Conservation (phyloP, 345 rosid genomes). For the Aurinia saxatilis region DNA sequence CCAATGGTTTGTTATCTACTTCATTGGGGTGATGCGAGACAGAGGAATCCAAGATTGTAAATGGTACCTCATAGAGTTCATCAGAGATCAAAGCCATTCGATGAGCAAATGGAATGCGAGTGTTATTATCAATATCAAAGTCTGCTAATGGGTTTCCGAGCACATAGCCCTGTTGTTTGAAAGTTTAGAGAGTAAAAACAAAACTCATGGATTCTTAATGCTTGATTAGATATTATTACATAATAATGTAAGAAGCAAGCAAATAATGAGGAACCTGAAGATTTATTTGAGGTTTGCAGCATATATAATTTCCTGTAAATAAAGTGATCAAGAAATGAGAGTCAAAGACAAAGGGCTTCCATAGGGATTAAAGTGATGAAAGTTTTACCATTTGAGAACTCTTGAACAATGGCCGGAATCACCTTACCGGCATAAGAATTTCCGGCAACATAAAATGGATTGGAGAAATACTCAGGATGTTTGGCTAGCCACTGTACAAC, state of each 20-base stretch:
- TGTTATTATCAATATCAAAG: not conserved
- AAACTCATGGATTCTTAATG: not conserved
- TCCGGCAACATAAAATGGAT: conserved; percentile 22
- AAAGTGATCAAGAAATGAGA: not conserved
- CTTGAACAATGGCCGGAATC: conserved; percentile 15
- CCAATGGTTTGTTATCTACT: not conserved
- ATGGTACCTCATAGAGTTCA: conserved; percentile 49
- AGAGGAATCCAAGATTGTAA: not conserved
- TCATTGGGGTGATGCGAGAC: not conserved
- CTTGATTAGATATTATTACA: not conserved
- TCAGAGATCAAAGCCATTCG: conserved; percentile 30
- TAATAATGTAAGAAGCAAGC: not conserved
- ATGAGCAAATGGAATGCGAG: conserved; percentile 39
- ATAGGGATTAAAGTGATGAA: not conserved
- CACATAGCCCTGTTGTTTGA: too few relatives aligned
- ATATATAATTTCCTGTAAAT: conserved; percentile 46
- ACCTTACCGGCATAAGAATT: conserved; percentile 17
- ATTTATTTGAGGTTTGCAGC: conserved; percentile 37
- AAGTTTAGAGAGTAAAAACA: too few relatives aligned
- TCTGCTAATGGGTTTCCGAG: too few relatives aligned
- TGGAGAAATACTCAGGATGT: conserved; percentile 12
- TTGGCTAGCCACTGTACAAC: conserved; percentile 23
- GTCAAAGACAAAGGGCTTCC: not conserved
- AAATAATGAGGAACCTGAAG: conserved; percentile 39
- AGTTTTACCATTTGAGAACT: conserved; percentile 12